Evolutionary conservation across 148 eudicot species (phyloP).

Genomic region (Pouteria glomerata): DNA sequence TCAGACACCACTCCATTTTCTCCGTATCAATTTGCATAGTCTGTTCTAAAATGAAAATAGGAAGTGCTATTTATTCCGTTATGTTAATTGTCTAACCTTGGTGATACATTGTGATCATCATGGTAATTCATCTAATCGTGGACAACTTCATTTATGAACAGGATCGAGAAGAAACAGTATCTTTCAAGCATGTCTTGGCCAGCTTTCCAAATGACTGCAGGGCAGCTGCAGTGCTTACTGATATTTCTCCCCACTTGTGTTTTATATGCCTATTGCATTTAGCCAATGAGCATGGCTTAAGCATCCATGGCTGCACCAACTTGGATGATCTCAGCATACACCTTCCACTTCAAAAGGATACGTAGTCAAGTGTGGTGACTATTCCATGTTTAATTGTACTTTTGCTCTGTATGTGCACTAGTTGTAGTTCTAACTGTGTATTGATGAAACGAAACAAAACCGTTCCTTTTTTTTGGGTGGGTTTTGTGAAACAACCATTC

Average conservation of each 20-base stretch:
- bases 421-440: not conserved
- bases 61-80: too few species aligned
- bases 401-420: not conserved
- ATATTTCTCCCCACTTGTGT: constrained; percentile 56
- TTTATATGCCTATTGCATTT: constrained; percentile 48
- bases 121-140: not conserved
- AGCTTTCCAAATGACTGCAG: constrained; percentile 41
- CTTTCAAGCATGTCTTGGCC: constrained; percentile 47
- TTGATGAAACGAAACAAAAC: too few species aligned
- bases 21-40: too few species aligned
- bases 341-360: constrained; percentile 13
- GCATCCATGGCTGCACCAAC: constrained; percentile 28
- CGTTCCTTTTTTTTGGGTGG: too few species aligned
- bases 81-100: not conserved
- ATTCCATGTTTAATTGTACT: not conserved
- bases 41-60: too few species aligned
- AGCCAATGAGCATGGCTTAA: constrained; percentile 48
- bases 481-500: not conserved
- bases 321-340: constrained; percentile 45
- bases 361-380: not conserved
- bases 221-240: constrained; percentile 30
- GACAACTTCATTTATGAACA: not conserved
- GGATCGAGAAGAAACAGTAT: constrained; percentile 30
- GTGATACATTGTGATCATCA: not conserved
- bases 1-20: not conserved